Conservation (phyloP, 106 monocot genomes). For the Dendrobium nobile region DNA sequence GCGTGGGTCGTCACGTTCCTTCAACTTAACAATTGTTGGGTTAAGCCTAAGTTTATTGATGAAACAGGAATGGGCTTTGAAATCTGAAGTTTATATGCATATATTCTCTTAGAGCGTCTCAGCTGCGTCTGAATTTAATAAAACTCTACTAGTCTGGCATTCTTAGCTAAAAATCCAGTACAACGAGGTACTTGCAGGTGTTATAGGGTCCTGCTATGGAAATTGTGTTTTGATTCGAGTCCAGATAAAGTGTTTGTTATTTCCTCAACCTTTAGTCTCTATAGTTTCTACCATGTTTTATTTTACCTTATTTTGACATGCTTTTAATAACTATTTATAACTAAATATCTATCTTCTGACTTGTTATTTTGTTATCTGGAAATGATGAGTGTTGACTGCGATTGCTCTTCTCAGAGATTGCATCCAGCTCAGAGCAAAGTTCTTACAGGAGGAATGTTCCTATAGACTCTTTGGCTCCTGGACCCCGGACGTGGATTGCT, state of each 20-base stretch:
- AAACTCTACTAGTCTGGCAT: not conserved
- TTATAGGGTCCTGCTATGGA: not conserved
- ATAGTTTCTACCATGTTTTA: not conserved
- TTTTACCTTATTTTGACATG: not conserved
- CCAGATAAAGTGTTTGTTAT: not conserved
- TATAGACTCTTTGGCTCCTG: not conserved
- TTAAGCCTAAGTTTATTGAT: not conserved
- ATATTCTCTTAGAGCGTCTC: not conserved
- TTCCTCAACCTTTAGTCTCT: not conserved
- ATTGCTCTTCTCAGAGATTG: conserved; percentile 8
- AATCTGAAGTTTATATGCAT: not conserved
- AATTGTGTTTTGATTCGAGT: not conserved
- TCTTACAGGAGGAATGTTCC: not conserved
- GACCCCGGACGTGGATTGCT: not conserved
- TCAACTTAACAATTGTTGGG: not conserved
- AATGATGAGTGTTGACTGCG: conserved; percentile 2
- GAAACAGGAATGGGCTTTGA: not conserved
- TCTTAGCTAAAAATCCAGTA: not conserved
- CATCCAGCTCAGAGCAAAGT: conserved; percentile 6
- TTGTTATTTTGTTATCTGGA: conserved; percentile 4
- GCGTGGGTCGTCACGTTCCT: too few species aligned
- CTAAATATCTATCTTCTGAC: not conserved
- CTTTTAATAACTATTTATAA: not conserved
- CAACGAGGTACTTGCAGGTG: not conserved
- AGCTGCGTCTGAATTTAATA: not conserved